These are phyloP conservation scores for Gautieria morchelliformis DNA, from an alignment of 768 basidiomycete species.

Conservation along the genomic window DNA sequence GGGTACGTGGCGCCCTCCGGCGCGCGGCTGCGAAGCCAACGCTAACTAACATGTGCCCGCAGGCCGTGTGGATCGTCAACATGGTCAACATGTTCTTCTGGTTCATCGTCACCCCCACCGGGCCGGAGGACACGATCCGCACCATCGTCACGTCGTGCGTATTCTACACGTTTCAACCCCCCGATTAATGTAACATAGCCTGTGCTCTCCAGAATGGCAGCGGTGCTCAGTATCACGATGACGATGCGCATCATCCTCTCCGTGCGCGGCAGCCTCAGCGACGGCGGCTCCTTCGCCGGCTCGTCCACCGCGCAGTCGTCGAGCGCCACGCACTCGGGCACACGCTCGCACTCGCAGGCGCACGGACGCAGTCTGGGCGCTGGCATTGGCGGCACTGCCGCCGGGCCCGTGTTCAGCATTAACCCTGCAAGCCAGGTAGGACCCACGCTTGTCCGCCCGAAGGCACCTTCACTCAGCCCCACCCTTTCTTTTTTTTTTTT, in stretches of 20 bases:
- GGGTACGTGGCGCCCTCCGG: constrained; percentile 29
- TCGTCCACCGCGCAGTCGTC: constrained; percentile 32
- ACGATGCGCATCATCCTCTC: constrained; percentile 77
- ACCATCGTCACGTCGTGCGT: constrained; percentile 64
- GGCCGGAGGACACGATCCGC: constrained; percentile 53
- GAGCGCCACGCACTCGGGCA: constrained; percentile 15
- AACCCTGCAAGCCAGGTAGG: constrained; percentile 10
- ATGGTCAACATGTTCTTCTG: constrained; percentile 79
- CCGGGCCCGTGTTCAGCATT: constrained; percentile 13
- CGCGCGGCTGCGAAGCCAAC: neutral
- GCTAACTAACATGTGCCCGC: constrained; percentile 1
- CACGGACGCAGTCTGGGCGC: constrained; percentile 30
- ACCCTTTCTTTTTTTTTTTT: too few relatives aligned
- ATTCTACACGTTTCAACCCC: too few relatives aligned
- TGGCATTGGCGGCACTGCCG: constrained; percentile 22
- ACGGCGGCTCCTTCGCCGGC: constrained; percentile 59
- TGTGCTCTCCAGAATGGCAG: constrained; percentile 51
- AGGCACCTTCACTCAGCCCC: too few relatives aligned
- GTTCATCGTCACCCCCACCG: constrained; percentile 70
- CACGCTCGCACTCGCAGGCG: constrained; percentile 32
- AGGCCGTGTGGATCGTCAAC: constrained; percentile 73
- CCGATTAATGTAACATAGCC: neutral
- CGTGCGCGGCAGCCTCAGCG: constrained; percentile 64
- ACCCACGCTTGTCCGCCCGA: too few relatives aligned
- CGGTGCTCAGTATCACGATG: constrained; percentile 83